A percentile compares a stretch with the other conserved stretches of the same genome.
Evolutionary conservation across 2,329 filamentous ascomycete genomes (phyloP).

Genomic region (Hypocrella siamensis): DNA sequence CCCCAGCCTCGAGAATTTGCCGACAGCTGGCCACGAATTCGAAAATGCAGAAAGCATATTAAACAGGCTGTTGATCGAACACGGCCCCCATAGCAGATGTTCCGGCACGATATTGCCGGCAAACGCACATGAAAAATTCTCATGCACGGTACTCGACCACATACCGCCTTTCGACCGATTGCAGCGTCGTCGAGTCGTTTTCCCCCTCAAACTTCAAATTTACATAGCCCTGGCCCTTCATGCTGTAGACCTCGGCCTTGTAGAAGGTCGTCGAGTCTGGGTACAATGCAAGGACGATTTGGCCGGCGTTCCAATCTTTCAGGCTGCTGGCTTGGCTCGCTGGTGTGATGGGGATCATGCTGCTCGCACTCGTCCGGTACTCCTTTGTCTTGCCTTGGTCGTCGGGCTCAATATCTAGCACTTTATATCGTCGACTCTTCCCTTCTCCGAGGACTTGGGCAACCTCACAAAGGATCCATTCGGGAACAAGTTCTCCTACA

Average conservation of each 20-base stretch:
- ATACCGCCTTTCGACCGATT: conserved; percentile 60
- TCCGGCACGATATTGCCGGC: too few species aligned
- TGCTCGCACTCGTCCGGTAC: conserved; percentile 57
- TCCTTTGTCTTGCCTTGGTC: conserved; percentile 49
- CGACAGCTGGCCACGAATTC: too few species aligned
- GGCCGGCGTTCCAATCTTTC: conserved; percentile 48
- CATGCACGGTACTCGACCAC: conserved; percentile 53
- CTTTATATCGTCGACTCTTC: conserved; percentile 63
- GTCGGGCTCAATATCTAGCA: conserved; percentile 66
- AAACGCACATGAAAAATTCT: too few species aligned
- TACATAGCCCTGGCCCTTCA: conserved; percentile 38
- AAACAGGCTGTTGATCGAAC: too few species aligned
- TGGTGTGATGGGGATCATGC: conserved; percentile 62
- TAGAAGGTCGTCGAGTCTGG: conserved; percentile 79
- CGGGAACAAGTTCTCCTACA: conserved; percentile 29
- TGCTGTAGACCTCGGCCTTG: conserved; percentile 64
- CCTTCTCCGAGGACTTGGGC: conserved; percentile 61
- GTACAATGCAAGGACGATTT: conserved; percentile 62
- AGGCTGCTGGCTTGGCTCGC: conserved; percentile 31
- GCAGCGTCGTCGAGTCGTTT: conserved; percentile 56
- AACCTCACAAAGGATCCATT: conserved; percentile 67
- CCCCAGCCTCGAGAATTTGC: too few species aligned
- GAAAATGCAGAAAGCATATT: too few species aligned
- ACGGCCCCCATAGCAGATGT: too few species aligned
- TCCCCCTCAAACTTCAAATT: conserved; percentile 67